Evolutionary conservation across 345 rosid genomes (phyloP).

Genomic region (Populus euphratica): DNA sequence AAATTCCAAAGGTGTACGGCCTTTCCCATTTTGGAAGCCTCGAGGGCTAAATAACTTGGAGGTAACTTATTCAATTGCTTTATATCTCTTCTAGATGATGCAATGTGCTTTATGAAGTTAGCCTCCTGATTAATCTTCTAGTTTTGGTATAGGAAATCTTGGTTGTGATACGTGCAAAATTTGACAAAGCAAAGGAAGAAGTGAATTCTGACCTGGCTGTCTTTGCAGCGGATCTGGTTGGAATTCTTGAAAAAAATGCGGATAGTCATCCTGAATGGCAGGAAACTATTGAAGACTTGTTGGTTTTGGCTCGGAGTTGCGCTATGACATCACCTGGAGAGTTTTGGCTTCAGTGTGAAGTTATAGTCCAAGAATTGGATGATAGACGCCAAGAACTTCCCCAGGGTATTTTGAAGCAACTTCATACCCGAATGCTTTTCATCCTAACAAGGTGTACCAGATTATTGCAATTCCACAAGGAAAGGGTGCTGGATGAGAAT

Average conservation of each 20-base stretch:
- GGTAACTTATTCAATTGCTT: slow-evolving; percentile 38
- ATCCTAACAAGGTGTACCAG: slow-evolving; percentile 97
- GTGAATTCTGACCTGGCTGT: slow-evolving; percentile 96
- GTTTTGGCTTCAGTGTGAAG: slow-evolving; percentile 99
- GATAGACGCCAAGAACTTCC: slow-evolving; percentile 98
- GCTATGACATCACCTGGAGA: slow-evolving; percentile 91
- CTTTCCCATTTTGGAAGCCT: slow-evolving; percentile 95
- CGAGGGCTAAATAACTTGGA: slow-evolving; percentile 83
- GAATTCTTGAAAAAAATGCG: slow-evolving; percentile 91
- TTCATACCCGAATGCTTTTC: slow-evolving; percentile 95
- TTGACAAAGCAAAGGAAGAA: slow-evolving; percentile 99
- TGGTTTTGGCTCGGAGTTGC: slow-evolving; percentile 94
- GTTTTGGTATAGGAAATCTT: slow-evolving; percentile 60
- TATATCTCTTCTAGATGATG: not conserved
- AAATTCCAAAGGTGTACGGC: slow-evolving; percentile 95
- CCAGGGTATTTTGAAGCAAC: slow-evolving; percentile 85
- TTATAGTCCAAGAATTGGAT: slow-evolving; percentile 97
- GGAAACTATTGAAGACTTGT: slow-evolving; percentile 93
- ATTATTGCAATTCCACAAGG: slow-evolving; percentile 96
- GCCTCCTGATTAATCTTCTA: slow-evolving; percentile 23
- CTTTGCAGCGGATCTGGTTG: slow-evolving; percentile 97
- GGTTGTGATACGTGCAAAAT: slow-evolving; percentile 78
- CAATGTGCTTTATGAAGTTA: slow-evolving; percentile 4
- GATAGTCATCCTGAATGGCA: slow-evolving; percentile 99
- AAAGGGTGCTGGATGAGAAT: slow-evolving; percentile 82